Base-by-base conservation (phyloP, 2,329 filamentous ascomycete species). In the Dothideomycetes sp. region DNA sequence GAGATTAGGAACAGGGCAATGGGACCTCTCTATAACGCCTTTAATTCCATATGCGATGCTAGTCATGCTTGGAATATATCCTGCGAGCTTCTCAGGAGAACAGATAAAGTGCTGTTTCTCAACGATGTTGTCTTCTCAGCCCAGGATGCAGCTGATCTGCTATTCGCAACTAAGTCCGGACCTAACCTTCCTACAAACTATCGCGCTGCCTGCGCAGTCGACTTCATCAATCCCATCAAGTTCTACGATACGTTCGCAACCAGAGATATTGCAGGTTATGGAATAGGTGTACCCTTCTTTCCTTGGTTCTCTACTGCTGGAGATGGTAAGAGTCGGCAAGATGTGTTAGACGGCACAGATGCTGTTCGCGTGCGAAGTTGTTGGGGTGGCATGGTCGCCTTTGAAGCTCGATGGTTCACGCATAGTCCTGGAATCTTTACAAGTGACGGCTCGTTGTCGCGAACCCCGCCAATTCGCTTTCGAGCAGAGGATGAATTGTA, bases 181-280 rank as follows among this genome's bases (percentile, higher is more conserved):
- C 12, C 10, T 7, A 59, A 68, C 22, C 79, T 77, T 9, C 54
- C 52, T 7, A 58, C 64, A 12, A 49, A 59, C 39, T 86, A 84
- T 49, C 73, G 77, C 3, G 77, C 81, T 0, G 79, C 78, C 3
- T 87, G 82, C 52, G 79, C 79, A 0, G 61, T 84, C 27, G 82
- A 87, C 60, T 85, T 78, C 51, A 73, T 77, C 45, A 71, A 73
- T 40, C 75, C 79, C 0, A 74, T 81, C 45, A 67, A 73, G 31
- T 83, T 77, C 54, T 86, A 87, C 57, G 82, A 87, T 55, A 76
- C 79, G 0, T 85, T 83, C 54, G 82, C 81, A 1, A 74, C 79
- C 16, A 69, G 81, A 11, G 82, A 86, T 49, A 61, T 65, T 2
- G 71, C 82, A 43, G 80, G 81, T 2, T 72, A 73, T 48, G 70